Percentiles rank a stretch among this genome's conserved stretches.
phyloP scores from a whole-genome alignment of 495 filamentous ascomycete species.

The Penicillium parvum region DNA sequence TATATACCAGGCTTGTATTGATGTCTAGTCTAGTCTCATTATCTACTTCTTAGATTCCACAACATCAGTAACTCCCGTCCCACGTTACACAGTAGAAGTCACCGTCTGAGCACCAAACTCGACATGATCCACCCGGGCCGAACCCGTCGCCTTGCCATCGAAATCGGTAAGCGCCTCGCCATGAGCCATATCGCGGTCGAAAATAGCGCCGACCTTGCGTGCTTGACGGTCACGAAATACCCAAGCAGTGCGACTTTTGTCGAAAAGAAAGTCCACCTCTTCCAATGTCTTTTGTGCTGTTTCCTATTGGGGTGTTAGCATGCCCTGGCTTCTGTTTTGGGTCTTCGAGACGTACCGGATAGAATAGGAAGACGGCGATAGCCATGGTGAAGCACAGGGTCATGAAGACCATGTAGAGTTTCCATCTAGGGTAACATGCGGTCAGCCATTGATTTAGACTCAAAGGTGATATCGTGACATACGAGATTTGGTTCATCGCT shows the following conservation, averaged over 20 bases:
- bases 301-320: constrained; percentile 10
- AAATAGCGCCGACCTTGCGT: constrained; percentile 26
- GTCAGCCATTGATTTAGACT: neutral
- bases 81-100: too few relatives aligned
- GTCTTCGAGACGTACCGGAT: constrained; percentile 10
- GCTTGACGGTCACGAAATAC: constrained; percentile 21
- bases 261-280: constrained; percentile 28
- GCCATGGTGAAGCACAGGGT: constrained; percentile 14
- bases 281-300: constrained; percentile 20
- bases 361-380: constrained; percentile 17
- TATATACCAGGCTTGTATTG: too few relatives aligned
- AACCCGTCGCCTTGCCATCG: constrained; percentile 7
- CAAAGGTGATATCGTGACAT: neutral
- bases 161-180: constrained; percentile 32
- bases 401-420: constrained; percentile 26
- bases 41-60: too few relatives aligned
- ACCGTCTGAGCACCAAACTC: too few relatives aligned
- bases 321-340: neutral
- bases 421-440: constrained; percentile 14
- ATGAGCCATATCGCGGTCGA: constrained; percentile 28
- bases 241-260: constrained; percentile 16
- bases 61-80: too few relatives aligned
- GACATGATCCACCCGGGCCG: constrained; percentile 7
- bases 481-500: constrained; percentile 23
- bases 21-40: too few relatives aligned